Base-by-base conservation (phyloP, 2,329 filamentous ascomycete genomes). In the Fusarium sp. region DNA sequence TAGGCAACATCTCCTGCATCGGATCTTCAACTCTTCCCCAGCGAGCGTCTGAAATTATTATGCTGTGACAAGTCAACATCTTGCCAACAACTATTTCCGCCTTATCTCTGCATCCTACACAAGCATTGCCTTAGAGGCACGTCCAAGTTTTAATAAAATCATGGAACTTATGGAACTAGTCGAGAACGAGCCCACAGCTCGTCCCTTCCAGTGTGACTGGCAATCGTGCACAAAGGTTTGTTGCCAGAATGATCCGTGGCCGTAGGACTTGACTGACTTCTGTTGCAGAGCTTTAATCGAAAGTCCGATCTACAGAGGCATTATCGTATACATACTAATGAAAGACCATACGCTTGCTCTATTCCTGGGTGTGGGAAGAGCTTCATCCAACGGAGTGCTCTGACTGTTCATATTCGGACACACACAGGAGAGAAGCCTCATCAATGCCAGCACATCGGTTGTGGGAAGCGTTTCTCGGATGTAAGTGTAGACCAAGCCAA, bases 401-500 rank as follows among this genome's bases (percentile, higher is more conserved):
- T 93, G 74, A 93, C 90, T 6, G 91, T 93, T 45, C 91, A 93
- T 79, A 91, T 91, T 64, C 88, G 91, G 72, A 93, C 90, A 18
- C 91, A 93, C 73, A 93, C 90, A 2, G 90, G 91, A 64, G 91
- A 93, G 83, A 93, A 93, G 81, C 91, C 91, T 66, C 90, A 93
- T 75, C 87, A 90, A 76, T 93, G 91, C 77, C 87, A 90, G 78
- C 88, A 91, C 73, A 82, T 87, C 33, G 90, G 89, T 26, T 93
- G 91, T 77, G 89, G 88, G 49, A 93, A 93, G 83, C 85, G 90
- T 45, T 93, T 93, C 78, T 92, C 91, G 62, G 91, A 93, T 82
- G 91, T 92, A 82, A 74, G 90, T 85, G 11, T 36, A 45, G 22
- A 45, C 20, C 7, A 24, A 31, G 18, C n/a, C 52, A 15, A 24